Evolutionary conservation across 345 rosid genomes (phyloP).

Genomic region (Anastatica hierochuntica): DNA sequence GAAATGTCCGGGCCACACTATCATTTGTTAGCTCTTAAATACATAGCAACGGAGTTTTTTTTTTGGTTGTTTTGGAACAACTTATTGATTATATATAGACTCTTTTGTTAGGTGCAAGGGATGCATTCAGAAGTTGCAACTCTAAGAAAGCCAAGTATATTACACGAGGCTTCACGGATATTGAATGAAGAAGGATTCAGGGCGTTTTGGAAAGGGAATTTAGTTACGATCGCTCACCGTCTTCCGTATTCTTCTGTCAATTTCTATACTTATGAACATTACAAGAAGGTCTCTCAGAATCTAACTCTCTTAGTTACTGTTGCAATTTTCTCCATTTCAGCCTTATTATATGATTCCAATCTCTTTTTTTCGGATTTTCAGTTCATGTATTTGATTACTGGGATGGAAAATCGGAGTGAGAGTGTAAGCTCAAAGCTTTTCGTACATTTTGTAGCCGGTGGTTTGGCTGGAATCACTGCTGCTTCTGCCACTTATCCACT

Average conservation of each 20-base stretch:
- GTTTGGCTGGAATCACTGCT: slow-evolving; percentile 94
- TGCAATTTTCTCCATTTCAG: background rate
- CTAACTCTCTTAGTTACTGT: background rate
- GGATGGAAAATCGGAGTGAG: slow-evolving; percentile 35
- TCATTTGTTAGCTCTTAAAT: no score
- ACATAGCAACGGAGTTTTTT: no score
- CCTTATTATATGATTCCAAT: no score
- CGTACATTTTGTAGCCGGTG: slow-evolving; percentile 76
- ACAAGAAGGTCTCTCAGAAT: slow-evolving; percentile 46
- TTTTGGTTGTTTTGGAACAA: background rate
- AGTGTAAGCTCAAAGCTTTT: slow-evolving; percentile 45
- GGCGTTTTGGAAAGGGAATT: slow-evolving; percentile 96
- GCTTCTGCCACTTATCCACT: slow-evolving; percentile 90
- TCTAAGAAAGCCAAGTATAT: slow-evolving; percentile 63
- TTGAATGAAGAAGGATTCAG: slow-evolving; percentile 75
- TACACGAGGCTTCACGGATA: slow-evolving; percentile 75
- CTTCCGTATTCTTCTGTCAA: slow-evolving; percentile 88
- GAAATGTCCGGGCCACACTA: no score
- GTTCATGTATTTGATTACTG: slow-evolving; percentile 49
- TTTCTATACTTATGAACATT: slow-evolving; percentile 80
- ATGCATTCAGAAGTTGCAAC: slow-evolving; percentile 68
- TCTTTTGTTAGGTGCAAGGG: slow-evolving; percentile 63
- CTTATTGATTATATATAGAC: background rate
- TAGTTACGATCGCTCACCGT: slow-evolving; percentile 89
- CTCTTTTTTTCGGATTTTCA: no score